Conservation (phyloP, 2,329 filamentous ascomycete genomes). For the Hypoxylon sp. region DNA sequence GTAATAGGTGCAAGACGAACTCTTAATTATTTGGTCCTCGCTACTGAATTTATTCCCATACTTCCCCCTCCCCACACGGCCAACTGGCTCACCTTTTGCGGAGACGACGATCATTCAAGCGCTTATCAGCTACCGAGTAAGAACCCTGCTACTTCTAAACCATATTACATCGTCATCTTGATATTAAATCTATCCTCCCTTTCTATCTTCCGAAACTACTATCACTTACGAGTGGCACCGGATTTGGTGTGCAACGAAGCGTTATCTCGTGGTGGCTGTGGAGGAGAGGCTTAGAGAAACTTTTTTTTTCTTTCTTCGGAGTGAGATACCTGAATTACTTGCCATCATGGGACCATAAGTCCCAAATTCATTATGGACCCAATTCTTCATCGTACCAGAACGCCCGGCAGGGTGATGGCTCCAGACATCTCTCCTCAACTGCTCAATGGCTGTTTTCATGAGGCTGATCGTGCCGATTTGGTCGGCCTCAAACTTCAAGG, state of each 20-base stretch:
- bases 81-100: conserved; percentile 48
- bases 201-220: conserved; percentile 10
- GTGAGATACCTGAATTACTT: conserved; percentile 32
- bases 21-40: conserved; percentile 28
- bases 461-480: conserved; percentile 67
- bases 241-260: conserved; percentile 29
- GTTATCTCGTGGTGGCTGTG: conserved; percentile 30
- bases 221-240: conserved; percentile 17
- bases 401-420: conserved; percentile 38
- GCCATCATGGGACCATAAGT: conserved; percentile 45
- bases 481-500: conserved; percentile 65
- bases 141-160: conserved; percentile 12
- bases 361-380: conserved; percentile 45
- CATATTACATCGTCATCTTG: conserved; percentile 19
- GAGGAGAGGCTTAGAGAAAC: conserved; percentile 25
- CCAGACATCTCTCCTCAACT: conserved; percentile 56
- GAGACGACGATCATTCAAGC: conserved; percentile 42
- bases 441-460: conserved; percentile 67
- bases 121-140: conserved; percentile 42
- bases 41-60: conserved; percentile 22
- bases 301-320: conserved; percentile 5
- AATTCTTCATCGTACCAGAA: conserved; percentile 40
- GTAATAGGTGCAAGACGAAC: conserved; percentile 29
- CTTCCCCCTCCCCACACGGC: conserved; percentile 48
- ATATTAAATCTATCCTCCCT: conserved; percentile 12